A percentile compares a stretch with the other conserved stretches of the same genome.
These are phyloP conservation scores for Aspergillus thermomutatus DNA, from an alignment of 2,329 filamentous ascomycete species.

Conservation along the genomic window DNA sequence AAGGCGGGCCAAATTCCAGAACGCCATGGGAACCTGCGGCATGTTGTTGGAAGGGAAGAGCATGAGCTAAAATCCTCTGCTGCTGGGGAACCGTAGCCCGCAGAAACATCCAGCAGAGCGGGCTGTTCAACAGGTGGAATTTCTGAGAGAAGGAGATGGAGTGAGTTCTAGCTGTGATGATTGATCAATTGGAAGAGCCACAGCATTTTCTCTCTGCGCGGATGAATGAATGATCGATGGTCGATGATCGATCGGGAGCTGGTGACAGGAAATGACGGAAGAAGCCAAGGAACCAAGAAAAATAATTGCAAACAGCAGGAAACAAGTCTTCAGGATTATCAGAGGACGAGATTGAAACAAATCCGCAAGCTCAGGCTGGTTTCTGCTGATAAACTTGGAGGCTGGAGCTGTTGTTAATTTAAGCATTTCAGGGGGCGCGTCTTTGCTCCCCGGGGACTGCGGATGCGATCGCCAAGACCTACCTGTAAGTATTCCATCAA, in stretches of 20 bases:
- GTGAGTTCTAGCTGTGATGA: background rate
- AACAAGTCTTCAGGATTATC: background rate
- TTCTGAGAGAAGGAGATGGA: too few species aligned
- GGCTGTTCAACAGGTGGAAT: background rate
- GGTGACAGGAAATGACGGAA: background rate
- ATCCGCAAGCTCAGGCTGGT: too few species aligned
- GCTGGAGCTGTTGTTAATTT: background rate
- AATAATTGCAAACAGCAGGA: background rate
- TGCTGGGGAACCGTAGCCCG: conserved; percentile 18
- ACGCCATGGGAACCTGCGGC: conserved; percentile 23
- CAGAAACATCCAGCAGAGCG: conserved; percentile 30
- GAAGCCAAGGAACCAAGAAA: background rate
- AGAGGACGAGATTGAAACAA: background rate
- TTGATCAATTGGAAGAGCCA: background rate
- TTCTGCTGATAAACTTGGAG: background rate
- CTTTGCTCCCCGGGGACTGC: background rate
- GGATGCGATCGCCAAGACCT: too few species aligned
- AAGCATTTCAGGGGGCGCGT: background rate
- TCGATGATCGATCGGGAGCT: background rate
- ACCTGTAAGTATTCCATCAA: too few species aligned
- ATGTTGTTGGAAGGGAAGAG: conserved; percentile 27
- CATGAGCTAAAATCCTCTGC: conserved; percentile 22
- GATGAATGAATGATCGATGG: background rate
- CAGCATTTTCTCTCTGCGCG: background rate
- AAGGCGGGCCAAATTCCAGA: conserved; percentile 19